phyloP scores from a whole-genome alignment of 257 asterid species.

The Cruciata laevipes region DNA sequence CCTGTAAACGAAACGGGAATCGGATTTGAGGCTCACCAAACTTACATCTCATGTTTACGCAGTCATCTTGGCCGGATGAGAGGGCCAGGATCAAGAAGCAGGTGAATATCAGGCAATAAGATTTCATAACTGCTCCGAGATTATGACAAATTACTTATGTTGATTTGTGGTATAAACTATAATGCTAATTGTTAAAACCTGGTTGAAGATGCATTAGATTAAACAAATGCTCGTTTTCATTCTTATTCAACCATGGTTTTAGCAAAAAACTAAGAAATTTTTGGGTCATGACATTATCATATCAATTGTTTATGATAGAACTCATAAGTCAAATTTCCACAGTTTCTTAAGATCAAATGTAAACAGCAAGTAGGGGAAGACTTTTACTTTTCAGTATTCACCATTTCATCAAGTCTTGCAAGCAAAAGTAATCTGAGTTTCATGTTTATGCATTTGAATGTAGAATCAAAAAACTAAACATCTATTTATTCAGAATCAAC shows the following conservation, averaged over 20 bases:
- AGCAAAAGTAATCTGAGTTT: not conserved
- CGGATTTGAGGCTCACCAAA: conserved; percentile 32
- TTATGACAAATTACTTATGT: too few relatives aligned
- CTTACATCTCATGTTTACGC: conserved; percentile 29
- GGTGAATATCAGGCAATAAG: conserved; percentile 1
- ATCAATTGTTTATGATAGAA: not conserved
- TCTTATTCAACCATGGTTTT: not conserved
- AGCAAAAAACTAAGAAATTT: not conserved
- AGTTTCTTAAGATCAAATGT: not conserved
- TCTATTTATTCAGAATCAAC: too few relatives aligned
- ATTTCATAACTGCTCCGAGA: conserved; percentile 9
- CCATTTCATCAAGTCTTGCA: not conserved
- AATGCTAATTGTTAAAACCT: not conserved
- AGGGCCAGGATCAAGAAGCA: not conserved
- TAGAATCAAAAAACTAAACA: too few relatives aligned
- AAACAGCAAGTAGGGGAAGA: not conserved
- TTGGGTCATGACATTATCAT: not conserved
- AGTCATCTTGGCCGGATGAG: conserved; percentile 21
- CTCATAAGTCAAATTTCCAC: not conserved
- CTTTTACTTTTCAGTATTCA: not conserved
- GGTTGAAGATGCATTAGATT: not conserved
- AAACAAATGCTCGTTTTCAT: not conserved
- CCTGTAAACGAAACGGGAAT: conserved; percentile 46
- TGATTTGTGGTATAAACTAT: not conserved
- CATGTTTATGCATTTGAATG: not conserved